phyloP scores from a whole-genome alignment of 2,329 filamentous ascomycete species.

The Botrytis paeoniae region DNA sequence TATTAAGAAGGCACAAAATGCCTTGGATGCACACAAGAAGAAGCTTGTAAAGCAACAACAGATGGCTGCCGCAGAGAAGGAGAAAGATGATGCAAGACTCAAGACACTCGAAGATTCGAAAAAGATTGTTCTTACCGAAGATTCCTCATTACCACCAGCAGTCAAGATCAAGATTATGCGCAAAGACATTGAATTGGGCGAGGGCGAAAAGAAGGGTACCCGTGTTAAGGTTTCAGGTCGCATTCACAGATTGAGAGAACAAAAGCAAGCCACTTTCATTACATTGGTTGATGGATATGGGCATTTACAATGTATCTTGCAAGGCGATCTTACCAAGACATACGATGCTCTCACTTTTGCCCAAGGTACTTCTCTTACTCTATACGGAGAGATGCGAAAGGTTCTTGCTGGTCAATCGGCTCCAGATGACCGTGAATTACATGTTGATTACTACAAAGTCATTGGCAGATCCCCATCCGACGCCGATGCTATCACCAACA shows the following conservation, averaged over 20 bases:
- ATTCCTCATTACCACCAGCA: constrained; percentile 68
- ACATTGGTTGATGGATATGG: constrained; percentile 84
- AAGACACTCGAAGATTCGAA: constrained; percentile 76
- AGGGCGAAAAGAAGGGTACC: constrained; percentile 60
- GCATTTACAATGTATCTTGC: constrained; percentile 78
- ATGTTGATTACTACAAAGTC: constrained; percentile 69
- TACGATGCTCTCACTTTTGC: constrained; percentile 71
- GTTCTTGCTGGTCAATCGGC: constrained; percentile 65
- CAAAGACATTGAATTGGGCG: constrained; percentile 60
- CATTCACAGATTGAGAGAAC: constrained; percentile 75
- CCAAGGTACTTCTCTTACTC: constrained; percentile 65
- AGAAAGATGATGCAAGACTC: constrained; percentile 68
- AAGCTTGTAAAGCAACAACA: constrained; percentile 78
- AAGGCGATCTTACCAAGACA: constrained; percentile 73
- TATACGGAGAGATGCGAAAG: constrained; percentile 65
- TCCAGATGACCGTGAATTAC: constrained; percentile 67
- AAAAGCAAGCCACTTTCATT: constrained; percentile 84
- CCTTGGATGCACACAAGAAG: constrained; percentile 74
- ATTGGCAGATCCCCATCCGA: constrained; percentile 67
- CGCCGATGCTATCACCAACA: constrained; percentile 72
- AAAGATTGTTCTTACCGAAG: constrained; percentile 69
- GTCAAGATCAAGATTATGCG: constrained; percentile 73
- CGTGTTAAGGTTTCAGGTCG: constrained; percentile 78
- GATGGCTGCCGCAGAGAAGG: constrained; percentile 66
- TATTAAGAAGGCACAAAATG: constrained; percentile 77